These are phyloP conservation scores for Ascochyta fabae DNA, from an alignment of 2,329 filamentous ascomycete species.

Conservation along the genomic window DNA sequence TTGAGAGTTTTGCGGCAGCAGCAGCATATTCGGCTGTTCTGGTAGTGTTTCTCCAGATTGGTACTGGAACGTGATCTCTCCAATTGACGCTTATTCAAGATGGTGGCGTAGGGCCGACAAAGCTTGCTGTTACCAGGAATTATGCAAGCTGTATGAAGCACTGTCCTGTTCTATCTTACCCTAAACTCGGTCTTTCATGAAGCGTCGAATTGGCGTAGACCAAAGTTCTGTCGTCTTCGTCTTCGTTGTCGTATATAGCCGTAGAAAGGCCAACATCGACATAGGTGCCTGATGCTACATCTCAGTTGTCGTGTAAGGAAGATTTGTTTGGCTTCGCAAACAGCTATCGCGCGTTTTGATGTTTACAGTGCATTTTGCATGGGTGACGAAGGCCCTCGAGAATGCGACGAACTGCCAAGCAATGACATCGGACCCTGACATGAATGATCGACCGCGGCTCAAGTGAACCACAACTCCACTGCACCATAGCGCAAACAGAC, in stretches of 20 bases:
- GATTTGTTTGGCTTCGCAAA: not conserved
- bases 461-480: not conserved
- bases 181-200: no score
- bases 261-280: slow-evolving; percentile 7
- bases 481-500: not conserved
- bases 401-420: slow-evolving; percentile 4
- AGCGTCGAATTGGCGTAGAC: not conserved
- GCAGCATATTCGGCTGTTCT: slow-evolving; percentile 1
- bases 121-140: no score
- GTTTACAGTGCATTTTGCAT: not conserved
- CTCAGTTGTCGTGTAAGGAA: no score
- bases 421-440: slow-evolving; percentile 19
- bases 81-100: no score
- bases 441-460: slow-evolving; percentile 14
- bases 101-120: no score
- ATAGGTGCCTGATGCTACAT: not conserved
- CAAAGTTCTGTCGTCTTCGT: not conserved
- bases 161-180: no score
- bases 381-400: no score
- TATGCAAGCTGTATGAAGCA: no score
- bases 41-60: not conserved
- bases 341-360: slow-evolving; percentile 4
- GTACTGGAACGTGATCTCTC: no score
- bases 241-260: not conserved
- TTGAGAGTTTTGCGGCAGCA: not conserved